Conservation (phyloP, 108 stramenopile genomes). For the Pseudonitzschia pungens region DNA sequence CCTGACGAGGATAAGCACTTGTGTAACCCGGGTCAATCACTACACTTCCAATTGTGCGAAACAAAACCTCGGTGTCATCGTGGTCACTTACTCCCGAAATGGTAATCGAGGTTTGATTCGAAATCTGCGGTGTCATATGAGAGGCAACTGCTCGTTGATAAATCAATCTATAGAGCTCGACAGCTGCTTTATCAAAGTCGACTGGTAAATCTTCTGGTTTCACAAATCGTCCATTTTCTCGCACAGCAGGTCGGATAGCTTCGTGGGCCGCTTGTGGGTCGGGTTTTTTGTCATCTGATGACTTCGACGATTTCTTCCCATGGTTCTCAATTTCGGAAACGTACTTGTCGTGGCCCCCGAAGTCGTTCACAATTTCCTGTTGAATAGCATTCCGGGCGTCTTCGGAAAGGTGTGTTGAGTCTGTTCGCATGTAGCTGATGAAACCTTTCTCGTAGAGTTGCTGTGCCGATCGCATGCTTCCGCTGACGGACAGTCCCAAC, state of each 20-base stretch:
- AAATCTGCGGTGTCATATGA: constrained; percentile 56
- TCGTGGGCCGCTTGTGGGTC: constrained; percentile 86
- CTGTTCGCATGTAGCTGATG: constrained; percentile 88
- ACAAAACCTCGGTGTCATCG: constrained; percentile 32
- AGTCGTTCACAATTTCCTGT: constrained; percentile 30
- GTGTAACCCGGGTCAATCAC: constrained; percentile 57
- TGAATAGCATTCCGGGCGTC: constrained; percentile 41
- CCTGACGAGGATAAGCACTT: constrained; percentile 25
- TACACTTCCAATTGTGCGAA: constrained; percentile 49
- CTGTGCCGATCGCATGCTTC: constrained; percentile 78
- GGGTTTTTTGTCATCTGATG: constrained; percentile 28
- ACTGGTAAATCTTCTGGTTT: constrained; percentile 26
- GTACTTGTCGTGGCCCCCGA: constrained; percentile 38
- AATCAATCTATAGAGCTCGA: constrained; percentile 58
- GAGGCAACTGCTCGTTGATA: constrained; percentile 66
- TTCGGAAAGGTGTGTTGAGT: constrained; percentile 63
- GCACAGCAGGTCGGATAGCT: constrained; percentile 76
- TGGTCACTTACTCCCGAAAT: constrained; percentile 33
- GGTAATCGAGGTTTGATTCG: constrained; percentile 49
- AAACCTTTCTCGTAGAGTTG: constrained; percentile 74
- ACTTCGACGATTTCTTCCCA: constrained; percentile 9
- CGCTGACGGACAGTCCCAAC: constrained; percentile 54
- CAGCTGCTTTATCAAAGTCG: constrained; percentile 27
- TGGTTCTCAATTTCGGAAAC: constrained; percentile 2
- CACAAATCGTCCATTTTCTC: constrained; percentile 38